A percentile compares a stretch with the other conserved stretches of the same genome.
Evolutionary conservation across 1,139 yeast species (phyloP).

Genomic region (Wickerhamiella infanticola): DNA sequence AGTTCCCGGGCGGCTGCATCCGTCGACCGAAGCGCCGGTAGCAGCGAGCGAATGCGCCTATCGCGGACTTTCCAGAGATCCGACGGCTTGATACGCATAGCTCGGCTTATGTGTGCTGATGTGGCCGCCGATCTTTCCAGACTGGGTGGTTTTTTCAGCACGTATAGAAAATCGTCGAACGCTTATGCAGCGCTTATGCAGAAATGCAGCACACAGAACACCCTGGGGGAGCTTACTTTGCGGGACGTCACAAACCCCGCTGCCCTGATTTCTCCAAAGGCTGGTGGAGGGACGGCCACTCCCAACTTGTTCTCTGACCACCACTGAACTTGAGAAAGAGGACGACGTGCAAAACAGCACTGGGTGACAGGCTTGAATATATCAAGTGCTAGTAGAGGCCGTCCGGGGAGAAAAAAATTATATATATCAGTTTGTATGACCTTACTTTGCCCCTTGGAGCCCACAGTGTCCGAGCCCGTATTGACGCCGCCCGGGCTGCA

Average conservation of each 20-base stretch:
- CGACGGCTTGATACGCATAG: neutral
- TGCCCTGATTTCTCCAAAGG: neutral
- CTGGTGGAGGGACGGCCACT: neutral
- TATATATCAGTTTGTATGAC: no score
- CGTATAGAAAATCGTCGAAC: neutral
- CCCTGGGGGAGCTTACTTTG: neutral
- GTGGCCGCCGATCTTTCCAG: neutral
- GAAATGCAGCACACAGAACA: neutral
- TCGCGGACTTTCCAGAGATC: conserved; percentile 1
- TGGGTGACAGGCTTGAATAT: no score
- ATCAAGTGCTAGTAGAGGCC: no score
- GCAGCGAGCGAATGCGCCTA: conserved; percentile 16
- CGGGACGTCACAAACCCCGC: neutral
- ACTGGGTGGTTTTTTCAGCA: no score
- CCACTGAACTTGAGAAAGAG: no score
- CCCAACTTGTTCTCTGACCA: neutral
- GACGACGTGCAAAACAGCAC: no score
- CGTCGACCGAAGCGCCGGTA: conserved; percentile 24
- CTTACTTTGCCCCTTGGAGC: neutral
- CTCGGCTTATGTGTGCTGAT: neutral
- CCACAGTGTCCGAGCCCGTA: neutral
- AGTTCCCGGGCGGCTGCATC: conserved; percentile 31
- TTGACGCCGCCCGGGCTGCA: neutral
- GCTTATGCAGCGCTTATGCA: neutral
- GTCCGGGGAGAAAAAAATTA: no score